phyloP scores from a whole-genome alignment of 257 asterid species.

The Nicotiana tomentosiformis region DNA sequence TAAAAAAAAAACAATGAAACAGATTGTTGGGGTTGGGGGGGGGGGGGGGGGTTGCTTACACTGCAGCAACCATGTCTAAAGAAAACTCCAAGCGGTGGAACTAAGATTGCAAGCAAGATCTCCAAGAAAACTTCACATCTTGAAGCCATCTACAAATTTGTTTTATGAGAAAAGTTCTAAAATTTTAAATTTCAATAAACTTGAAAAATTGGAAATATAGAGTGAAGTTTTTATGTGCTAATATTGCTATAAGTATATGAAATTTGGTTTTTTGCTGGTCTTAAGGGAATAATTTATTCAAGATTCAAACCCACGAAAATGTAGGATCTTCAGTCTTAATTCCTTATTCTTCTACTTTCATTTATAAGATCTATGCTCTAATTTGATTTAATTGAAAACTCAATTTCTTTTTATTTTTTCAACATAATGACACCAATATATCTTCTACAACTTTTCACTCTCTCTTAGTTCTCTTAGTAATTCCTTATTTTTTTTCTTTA shows the following conservation, averaged over 20 bases:
- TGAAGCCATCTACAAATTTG: constrained; percentile 32
- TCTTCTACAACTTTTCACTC: too few relatives aligned
- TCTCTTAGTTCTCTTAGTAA: too few relatives aligned
- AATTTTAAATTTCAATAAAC: neutral
- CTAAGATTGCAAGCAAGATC: constrained; percentile 50
- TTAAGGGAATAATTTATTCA: constrained; percentile 1
- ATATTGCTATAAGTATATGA: neutral
- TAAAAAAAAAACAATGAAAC: neutral
- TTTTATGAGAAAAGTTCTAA: too few relatives aligned
- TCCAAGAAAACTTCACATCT: constrained; percentile 37
- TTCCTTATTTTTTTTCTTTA: too few relatives aligned
- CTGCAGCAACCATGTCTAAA: constrained; percentile 84
- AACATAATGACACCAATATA: too few relatives aligned
- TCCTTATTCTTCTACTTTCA: neutral
- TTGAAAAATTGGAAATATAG: too few relatives aligned
- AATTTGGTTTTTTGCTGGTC: neutral
- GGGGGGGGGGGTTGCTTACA: constrained; percentile 17
- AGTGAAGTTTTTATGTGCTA: neutral
- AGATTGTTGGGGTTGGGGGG: neutral
- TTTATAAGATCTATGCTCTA: neutral
- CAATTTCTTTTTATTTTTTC: too few relatives aligned
- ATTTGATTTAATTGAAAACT: neutral
- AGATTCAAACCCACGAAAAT: neutral
- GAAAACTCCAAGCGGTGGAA: constrained; percentile 89
- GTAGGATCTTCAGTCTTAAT: neutral